phyloP scores from a whole-genome alignment of 78 protist species.

The Dictyostelium purpureum region DNA sequence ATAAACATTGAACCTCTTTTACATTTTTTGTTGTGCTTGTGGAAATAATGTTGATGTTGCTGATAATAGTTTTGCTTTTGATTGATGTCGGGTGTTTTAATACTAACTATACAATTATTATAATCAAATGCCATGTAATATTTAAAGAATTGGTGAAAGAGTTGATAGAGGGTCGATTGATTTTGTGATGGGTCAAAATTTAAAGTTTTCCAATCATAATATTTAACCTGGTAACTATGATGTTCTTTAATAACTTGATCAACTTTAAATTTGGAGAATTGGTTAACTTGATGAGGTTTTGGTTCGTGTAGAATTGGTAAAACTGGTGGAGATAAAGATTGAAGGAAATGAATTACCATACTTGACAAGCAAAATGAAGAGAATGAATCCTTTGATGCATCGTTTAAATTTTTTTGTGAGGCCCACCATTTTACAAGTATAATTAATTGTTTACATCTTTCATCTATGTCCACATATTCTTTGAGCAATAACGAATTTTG shows the following conservation, averaged over 20 bases:
- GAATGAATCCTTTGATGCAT: not conserved
- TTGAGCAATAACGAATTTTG: conserved; percentile 14
- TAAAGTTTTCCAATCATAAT: not conserved
- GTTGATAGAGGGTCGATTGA: not conserved
- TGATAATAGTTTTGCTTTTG: not conserved
- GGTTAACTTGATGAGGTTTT: not conserved
- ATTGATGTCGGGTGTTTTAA: not conserved
- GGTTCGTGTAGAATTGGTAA: conserved; percentile 1
- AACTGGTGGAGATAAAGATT: not conserved
- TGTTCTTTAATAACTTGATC: not conserved
- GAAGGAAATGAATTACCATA: conserved; percentile 33
- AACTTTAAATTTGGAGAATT: not conserved
- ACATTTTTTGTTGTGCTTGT: too few species aligned
- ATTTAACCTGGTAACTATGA: not conserved
- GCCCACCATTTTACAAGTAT: conserved; percentile 41
- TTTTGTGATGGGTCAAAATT: not conserved
- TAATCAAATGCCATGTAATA: conserved; percentile 19
- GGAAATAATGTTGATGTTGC: too few species aligned
- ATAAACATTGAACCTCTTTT: not conserved
- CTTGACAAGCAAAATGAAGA: conserved; percentile 19
- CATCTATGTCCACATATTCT: not conserved
- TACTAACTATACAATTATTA: not conserved
- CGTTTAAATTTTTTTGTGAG: conserved; percentile 15
- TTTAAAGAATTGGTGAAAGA: conserved; percentile 12
- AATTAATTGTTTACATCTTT: conserved; percentile 11